Percentiles rank a stretch among this genome's conserved stretches.
These are phyloP conservation scores for Cryphonectria carpinicola DNA, from an alignment of 2,329 filamentous ascomycete species.

Conservation along the genomic window DNA sequence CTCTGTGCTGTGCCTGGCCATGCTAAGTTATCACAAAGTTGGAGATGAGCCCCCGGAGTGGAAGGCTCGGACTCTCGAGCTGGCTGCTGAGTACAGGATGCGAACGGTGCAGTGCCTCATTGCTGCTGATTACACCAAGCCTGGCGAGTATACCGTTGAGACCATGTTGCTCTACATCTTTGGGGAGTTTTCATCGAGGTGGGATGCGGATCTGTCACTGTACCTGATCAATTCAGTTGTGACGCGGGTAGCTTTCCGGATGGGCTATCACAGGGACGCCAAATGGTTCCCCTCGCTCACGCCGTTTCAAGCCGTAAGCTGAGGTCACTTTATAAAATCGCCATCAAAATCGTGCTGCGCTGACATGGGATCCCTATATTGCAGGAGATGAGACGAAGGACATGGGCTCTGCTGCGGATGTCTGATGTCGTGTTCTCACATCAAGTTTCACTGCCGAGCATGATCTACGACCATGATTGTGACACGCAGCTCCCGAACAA, in stretches of 20 bases:
- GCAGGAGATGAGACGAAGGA: constrained; percentile 70
- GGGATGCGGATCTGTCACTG: constrained; percentile 73
- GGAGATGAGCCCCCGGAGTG: constrained; percentile 81
- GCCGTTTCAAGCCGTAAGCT: constrained; percentile 69
- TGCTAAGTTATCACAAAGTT: constrained; percentile 79
- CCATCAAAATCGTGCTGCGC: neutral
- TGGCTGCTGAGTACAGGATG: constrained; percentile 67
- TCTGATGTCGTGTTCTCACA: constrained; percentile 79
- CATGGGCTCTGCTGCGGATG: constrained; percentile 74
- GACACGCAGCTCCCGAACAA: constrained; percentile 78
- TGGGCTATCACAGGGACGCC: constrained; percentile 79
- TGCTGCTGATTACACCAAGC: constrained; percentile 76
- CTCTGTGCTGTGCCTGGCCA: constrained; percentile 74
- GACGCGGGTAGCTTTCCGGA: constrained; percentile 64
- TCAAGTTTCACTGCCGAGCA: constrained; percentile 67
- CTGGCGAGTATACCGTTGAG: constrained; percentile 76
- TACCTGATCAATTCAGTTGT: constrained; percentile 61
- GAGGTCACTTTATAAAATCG: neutral
- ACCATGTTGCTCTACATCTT: constrained; percentile 77
- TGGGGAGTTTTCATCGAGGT: constrained; percentile 73
- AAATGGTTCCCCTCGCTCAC: constrained; percentile 73
- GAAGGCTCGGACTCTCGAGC: constrained; percentile 65
- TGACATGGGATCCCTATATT: neutral
- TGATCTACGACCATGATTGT: constrained; percentile 75
- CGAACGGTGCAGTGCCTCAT: constrained; percentile 79